Percentiles rank a stretch among this genome's conserved stretches.
phyloP scores from a whole-genome alignment of 2,329 filamentous ascomycete species.

The Periconia sp. region DNA sequence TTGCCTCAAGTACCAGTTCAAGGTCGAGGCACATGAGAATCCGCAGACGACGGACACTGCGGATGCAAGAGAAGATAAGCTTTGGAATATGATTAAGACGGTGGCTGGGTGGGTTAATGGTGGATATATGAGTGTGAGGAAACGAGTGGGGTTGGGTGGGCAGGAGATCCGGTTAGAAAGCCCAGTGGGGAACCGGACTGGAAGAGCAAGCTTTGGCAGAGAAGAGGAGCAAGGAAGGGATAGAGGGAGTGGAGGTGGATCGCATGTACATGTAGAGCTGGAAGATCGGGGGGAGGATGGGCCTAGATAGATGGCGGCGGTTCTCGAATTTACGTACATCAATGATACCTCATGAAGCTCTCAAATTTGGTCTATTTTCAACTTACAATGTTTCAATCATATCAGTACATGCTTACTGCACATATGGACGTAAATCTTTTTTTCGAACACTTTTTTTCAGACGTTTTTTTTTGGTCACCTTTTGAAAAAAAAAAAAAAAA shows the following conservation, averaged over 20 bases:
- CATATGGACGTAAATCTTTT: too few species aligned
- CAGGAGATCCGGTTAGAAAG: slow-evolving; percentile 30
- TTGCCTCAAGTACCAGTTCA: slow-evolving; percentile 96
- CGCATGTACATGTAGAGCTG: slow-evolving; percentile 21
- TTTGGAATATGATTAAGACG: slow-evolving; percentile 22
- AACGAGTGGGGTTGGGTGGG: slow-evolving; percentile 14
- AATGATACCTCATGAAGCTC: neutral
- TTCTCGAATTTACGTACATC: too few species aligned
- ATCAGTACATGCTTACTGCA: too few species aligned
- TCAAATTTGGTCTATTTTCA: neutral
- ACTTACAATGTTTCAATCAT: neutral
- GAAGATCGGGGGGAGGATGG: slow-evolving; percentile 20
- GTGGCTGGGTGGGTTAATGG: slow-evolving; percentile 23
- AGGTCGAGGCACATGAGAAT: slow-evolving; percentile 83
- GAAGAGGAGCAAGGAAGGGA: slow-evolving; percentile 6
- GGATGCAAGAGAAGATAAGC: slow-evolving; percentile 34
- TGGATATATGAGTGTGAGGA: slow-evolving; percentile 15
- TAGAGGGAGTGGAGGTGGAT: slow-evolving; percentile 10
- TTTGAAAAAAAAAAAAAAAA: too few species aligned
- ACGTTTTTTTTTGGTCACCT: too few species aligned
- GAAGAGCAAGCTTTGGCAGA: neutral
- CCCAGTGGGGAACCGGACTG: slow-evolving; percentile 14
- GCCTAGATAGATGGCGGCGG: slow-evolving; percentile 4
- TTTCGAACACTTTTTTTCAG: too few species aligned
- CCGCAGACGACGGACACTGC: slow-evolving; percentile 37